phyloP scores from a whole-genome alignment of 345 rosid genomes.

The Camelina laxa region DNA sequence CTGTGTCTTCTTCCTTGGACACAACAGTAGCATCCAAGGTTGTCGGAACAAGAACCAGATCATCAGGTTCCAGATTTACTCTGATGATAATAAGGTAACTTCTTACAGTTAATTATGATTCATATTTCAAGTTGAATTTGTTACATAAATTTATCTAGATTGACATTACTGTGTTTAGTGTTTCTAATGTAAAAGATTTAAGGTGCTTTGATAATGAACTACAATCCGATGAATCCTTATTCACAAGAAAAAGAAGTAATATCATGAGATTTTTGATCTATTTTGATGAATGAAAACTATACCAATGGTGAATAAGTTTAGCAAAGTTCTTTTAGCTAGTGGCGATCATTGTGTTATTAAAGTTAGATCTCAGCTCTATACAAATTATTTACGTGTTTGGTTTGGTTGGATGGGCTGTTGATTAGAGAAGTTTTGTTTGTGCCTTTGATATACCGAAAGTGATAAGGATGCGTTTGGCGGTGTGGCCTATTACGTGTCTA shows the following conservation, averaged over 20 bases:
- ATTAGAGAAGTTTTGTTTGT: neutral
- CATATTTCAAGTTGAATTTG: neutral
- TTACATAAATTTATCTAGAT: neutral
- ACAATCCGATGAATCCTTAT: too few relatives aligned
- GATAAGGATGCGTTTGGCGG: constrained; percentile 48
- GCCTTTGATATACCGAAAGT: constrained; percentile 24
- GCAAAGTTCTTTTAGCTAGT: too few relatives aligned
- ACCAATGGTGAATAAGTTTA: too few relatives aligned
- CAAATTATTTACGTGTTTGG: neutral
- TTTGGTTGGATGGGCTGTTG: neutral
- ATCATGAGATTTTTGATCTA: too few relatives aligned
- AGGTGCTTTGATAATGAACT: too few relatives aligned
- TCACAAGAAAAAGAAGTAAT: too few relatives aligned
- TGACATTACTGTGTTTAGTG: neutral
- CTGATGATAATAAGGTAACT: constrained; percentile 79
- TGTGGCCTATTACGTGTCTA: constrained; percentile 38
- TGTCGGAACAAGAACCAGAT: constrained; percentile 46
- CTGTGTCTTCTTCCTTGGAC: constrained; percentile 68
- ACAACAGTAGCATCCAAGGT: constrained; percentile 54
- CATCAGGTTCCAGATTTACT: constrained; percentile 69
- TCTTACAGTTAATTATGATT: neutral
- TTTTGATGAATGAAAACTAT: too few relatives aligned
- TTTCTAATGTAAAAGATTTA: too few relatives aligned
- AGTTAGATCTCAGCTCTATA: neutral
- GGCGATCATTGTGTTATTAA: neutral